Evolutionary conservation across 2,329 filamentous ascomycete genomes (phyloP), one percentile per base, ranked within the genome.

Genomic region (Aspergillus udagawae): DNA sequence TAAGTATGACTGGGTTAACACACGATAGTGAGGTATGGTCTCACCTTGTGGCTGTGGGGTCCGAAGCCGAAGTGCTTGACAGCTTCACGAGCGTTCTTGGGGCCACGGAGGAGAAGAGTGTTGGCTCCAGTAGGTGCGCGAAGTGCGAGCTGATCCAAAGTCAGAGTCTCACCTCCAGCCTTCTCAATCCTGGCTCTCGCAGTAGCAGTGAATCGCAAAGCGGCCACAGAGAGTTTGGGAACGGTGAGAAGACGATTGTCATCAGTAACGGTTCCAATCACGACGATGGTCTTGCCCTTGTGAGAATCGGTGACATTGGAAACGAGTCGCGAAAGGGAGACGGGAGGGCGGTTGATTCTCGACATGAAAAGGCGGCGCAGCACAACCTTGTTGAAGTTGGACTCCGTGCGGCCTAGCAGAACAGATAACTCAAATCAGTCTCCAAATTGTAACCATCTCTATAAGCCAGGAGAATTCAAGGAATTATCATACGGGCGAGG

Each of bases 21-120:
- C 52, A 20, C 23, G 23, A 3, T 52, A 44, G 60, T 21, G 9
- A 41, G 23, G 28, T 42, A 45, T 12, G 3, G 8, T 75, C 83
- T 68, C 79, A 91, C 90, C 90, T 97, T 99, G 89, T 96, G 84
- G 80, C 87, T 92, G 87, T 99, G 94, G 67, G 94, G 94, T 69
- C 94, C 95, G 73, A 99, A 90, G 77, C 95, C 94, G 78, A 99
- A 99, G 85, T 99, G 95, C 90, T 96, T 97, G 80, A 97, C 84
- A 64, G 94, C 91, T 87, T 99, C 94, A 77, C 94, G 89, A 72
- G 91, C 80, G 83, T 97, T 97, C 91, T 97, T 99, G 80, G 94
- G 92, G 66, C 94, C 94, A 79, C 94, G 91, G 78, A 99, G 89
- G 73, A 97, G 88, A 72, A 99, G 85, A 67, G 94, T 97, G 88